phyloP scores from a whole-genome alignment of 202 grass and related monocot genomes.

The Alloteropsis angusta region DNA sequence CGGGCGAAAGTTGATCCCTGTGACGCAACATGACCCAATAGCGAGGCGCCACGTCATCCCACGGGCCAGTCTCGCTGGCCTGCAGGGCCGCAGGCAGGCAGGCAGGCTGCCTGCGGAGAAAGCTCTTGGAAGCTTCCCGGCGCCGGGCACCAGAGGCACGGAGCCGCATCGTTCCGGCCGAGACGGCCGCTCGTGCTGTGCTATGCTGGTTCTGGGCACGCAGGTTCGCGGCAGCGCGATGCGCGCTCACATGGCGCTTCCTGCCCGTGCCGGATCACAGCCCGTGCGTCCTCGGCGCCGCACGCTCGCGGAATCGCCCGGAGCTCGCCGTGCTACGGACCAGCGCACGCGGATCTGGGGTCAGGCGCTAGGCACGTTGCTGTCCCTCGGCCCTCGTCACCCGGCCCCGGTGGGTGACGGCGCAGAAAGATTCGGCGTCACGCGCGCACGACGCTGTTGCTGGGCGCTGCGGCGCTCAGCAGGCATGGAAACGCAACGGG shows the following conservation, averaged over 20 bases:
- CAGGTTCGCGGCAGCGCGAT: not conserved
- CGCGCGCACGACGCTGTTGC: not conserved
- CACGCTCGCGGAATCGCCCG: not conserved
- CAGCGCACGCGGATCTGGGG: not conserved
- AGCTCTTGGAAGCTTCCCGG: not conserved
- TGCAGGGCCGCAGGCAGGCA: not conserved
- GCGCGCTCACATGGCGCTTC: not conserved
- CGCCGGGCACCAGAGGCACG: not conserved
- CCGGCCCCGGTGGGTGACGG: not conserved
- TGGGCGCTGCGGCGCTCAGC: not conserved
- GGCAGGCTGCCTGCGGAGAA: not conserved
- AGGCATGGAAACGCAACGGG: not conserved
- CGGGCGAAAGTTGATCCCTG: not conserved
- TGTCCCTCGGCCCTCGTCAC: not conserved
- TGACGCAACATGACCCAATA: not conserved
- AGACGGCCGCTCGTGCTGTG: not conserved
- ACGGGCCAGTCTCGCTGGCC: not conserved
- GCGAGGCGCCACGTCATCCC: not conserved
- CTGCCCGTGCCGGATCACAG: not conserved
- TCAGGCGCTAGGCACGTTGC: not conserved
- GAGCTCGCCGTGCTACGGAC: not conserved
- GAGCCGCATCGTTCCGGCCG: not conserved
- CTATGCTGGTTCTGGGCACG: too few species aligned
- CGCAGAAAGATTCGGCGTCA: not conserved
- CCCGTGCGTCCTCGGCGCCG: not conserved